Evolutionary conservation across 805 yeast species (phyloP), one percentile per base, ranked within the genome.

Genomic region (Torulaspora quercuum): DNA sequence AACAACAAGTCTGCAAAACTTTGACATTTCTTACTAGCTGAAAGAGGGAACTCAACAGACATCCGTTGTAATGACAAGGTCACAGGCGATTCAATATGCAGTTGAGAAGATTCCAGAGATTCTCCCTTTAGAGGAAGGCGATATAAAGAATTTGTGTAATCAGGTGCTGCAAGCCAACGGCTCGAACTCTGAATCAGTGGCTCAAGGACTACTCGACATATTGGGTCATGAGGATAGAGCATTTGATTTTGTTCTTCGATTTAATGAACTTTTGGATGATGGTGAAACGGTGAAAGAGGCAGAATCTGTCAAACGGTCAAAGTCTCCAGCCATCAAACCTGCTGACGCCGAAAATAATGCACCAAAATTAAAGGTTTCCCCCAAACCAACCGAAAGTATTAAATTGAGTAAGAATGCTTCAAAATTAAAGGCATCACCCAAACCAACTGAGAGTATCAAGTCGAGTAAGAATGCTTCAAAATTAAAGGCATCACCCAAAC

Each of bases 211-310:
- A 28, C 29, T 60, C 6, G 57, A 55, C 25, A 48, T 61, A 9
- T 35, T 61, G 23, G 65, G 65, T 2, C 58, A 55, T 4, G 57
- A 50, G 9, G 64, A 59, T 25, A 14, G 45, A 10, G 44, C 63
- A 0, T 55, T 61, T 35, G 57, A 52, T 21, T 61, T 61, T 35
- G 52, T 57, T 12, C 48, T 55, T 21, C 42, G 43, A 20, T 61
- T 61, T 32, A 57, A 55, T 33, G 54, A 51, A 20, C 24, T 58
- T 7, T 27, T 51, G 15, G 29, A 29, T 18, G 17, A 13, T 12
- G 19, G 12, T 12, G 32, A 20, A 15, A 19, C 16, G 16, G 25
- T 24, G 11, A 15, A 4, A 6, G 9, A 23, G 10, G 16, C n/a
- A 22, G 16, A 15, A n/a, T 7, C 35, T 4, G 20, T 11, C 3